Evolutionary conservation across 352 stramenopile species (phyloP).

Genomic region (Phytopythium cucurbitacearum): DNA sequence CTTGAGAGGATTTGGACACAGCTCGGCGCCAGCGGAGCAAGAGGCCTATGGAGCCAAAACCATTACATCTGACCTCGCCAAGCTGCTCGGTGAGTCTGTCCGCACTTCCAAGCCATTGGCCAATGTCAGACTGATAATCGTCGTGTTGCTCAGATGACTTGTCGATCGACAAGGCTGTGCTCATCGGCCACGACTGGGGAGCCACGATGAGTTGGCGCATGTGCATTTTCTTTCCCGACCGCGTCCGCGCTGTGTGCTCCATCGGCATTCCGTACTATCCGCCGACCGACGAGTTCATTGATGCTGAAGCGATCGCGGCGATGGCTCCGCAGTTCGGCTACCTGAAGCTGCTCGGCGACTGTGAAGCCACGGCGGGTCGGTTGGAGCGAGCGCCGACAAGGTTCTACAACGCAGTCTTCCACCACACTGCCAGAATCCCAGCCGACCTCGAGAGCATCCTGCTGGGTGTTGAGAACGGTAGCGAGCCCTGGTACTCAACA

Average conservation of each 20-base stretch:
- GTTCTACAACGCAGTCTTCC: constrained; percentile 33
- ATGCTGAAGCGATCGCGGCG: constrained; percentile 26
- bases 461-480: constrained; percentile 12
- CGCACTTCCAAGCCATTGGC: background rate
- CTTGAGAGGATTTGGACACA: constrained; percentile 44
- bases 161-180: constrained; percentile 27
- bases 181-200: constrained; percentile 62
- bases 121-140: background rate
- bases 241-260: constrained; percentile 31
- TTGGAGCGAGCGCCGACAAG: constrained; percentile 17
- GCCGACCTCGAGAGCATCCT: constrained; percentile 5
- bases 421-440: constrained; percentile 15
- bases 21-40: constrained; percentile 24
- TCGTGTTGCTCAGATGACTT: constrained; percentile 2
- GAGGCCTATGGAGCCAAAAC: constrained; percentile 39
- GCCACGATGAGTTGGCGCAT: constrained; percentile 49
- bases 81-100: constrained; percentile 23
- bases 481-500: constrained; percentile 13
- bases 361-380: constrained; percentile 14
- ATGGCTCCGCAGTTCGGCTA: constrained; percentile 42
- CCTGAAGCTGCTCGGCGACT: constrained; percentile 36
- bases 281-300: constrained; percentile 20
- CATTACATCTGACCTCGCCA: constrained; percentile 29
- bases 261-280: constrained; percentile 55
- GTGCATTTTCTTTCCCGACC: constrained; percentile 45